Percentiles rank a stretch among this genome's conserved stretches.
Conservation (phyloP, 371 early-diverging fungal species). For the Blakeslea trispora region DNA sequence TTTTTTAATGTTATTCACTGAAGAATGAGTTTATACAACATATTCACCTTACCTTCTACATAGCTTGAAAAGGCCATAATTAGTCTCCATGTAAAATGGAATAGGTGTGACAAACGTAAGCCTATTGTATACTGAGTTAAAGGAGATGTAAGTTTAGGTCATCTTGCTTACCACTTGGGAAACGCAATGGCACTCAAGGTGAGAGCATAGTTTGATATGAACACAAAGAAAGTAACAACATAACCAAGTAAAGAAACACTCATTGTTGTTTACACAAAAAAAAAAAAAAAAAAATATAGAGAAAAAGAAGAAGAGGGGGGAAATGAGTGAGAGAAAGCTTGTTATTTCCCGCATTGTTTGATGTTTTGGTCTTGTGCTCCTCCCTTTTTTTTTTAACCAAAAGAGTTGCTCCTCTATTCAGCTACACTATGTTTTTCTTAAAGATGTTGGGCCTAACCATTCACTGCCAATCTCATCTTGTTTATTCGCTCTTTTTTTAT, state of each 20-base stretch:
- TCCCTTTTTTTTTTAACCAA: no score
- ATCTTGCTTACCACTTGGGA: constrained; percentile 46
- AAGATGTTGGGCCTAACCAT: no score
- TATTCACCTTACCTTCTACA: constrained; percentile 37
- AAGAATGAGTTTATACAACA: not conserved
- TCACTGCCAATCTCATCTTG: no score
- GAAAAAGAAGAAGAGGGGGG: constrained; percentile 8
- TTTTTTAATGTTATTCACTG: constrained; percentile 12
- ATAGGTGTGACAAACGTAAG: constrained; percentile 46
- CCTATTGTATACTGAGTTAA: constrained; percentile 21
- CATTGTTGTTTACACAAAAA: constrained; percentile 21
- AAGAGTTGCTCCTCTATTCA: no score
- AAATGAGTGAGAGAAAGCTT: not conserved
- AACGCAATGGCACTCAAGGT: constrained; percentile 35
- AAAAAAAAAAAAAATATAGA: constrained; percentile 14
- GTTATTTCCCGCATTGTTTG: no score
- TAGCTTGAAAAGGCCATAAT: constrained; percentile 45
- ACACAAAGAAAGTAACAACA: constrained; percentile 46
- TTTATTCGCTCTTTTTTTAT: no score
- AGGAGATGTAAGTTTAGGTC: not conserved
- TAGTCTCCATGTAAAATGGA: constrained; percentile 51
- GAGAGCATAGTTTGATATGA: constrained; percentile 40
- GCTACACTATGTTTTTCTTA: no score
- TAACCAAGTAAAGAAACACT: constrained; percentile 49
- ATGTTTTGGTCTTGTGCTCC: no score